A percentile compares a stretch with the other conserved stretches of the same genome.
Conservation (phyloP, 1,284 basidiomycete species). For the Leucoagaricus sp. region DNA sequence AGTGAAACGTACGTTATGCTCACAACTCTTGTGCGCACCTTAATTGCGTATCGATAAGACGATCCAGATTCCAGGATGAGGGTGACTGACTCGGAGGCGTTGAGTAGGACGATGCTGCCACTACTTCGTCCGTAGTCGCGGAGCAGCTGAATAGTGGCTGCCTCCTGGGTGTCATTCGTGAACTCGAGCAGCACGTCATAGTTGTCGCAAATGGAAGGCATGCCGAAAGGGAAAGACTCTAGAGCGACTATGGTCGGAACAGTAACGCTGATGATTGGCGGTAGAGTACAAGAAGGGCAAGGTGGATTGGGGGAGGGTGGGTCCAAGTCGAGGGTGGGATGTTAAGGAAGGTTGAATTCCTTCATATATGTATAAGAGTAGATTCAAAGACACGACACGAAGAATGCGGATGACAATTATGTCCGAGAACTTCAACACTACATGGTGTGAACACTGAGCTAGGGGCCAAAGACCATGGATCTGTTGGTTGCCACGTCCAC, state of each 20-base stretch:
- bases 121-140: slow-evolving; percentile 61
- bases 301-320: background rate
- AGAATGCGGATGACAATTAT: slow-evolving; percentile 12
- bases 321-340: slow-evolving; percentile 12
- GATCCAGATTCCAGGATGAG: slow-evolving; percentile 69
- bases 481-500: slow-evolving; percentile 25
- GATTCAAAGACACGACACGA: slow-evolving; percentile 3
- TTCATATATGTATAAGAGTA: slow-evolving; percentile 7
- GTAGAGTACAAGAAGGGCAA: background rate
- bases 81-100: slow-evolving; percentile 63
- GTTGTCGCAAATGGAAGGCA: slow-evolving; percentile 46
- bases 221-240: slow-evolving; percentile 16
- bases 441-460: slow-evolving; percentile 2
- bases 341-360: slow-evolving; percentile 4
- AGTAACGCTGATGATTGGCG: background rate
- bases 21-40: slow-evolving; percentile 62
- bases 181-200: slow-evolving; percentile 71
- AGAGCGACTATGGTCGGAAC: too few species aligned
- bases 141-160: slow-evolving; percentile 62
- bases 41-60: slow-evolving; percentile 68
- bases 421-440: slow-evolving; percentile 1
- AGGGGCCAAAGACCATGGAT: slow-evolving; percentile 17
- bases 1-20: slow-evolving; percentile 61
- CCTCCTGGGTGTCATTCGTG: slow-evolving; percentile 67
- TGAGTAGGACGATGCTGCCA: slow-evolving; percentile 55